These are phyloP conservation scores for Aspergillus versicolor DNA, from an alignment of 2,329 filamentous ascomycete genomes.

Conservation along the genomic window DNA sequence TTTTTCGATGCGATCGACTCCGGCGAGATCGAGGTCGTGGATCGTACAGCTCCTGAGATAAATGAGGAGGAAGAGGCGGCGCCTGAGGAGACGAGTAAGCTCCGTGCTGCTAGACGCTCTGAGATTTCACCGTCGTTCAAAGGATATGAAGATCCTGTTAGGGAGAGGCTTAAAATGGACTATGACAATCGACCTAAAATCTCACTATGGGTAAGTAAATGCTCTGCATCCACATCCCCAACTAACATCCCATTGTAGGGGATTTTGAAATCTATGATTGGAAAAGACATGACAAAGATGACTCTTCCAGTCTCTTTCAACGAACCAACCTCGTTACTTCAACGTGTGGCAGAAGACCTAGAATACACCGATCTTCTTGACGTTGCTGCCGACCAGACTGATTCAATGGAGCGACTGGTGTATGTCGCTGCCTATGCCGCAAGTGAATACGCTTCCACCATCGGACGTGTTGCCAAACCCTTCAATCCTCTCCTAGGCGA, in stretches of 20 bases:
- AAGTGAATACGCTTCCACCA: constrained; percentile 95
- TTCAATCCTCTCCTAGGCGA: constrained; percentile 97
- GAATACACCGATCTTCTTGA: constrained; percentile 94
- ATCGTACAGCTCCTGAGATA: constrained; percentile 57
- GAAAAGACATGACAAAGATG: constrained; percentile 99
- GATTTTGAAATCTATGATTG: constrained; percentile 98
- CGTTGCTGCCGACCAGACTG: constrained; percentile 76
- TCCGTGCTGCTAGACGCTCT: constrained; percentile 50
- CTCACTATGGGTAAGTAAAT: constrained; percentile 78
- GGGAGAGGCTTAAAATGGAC: constrained; percentile 80
- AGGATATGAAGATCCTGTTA: constrained; percentile 87
- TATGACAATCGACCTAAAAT: constrained; percentile 91
- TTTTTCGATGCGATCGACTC: constrained; percentile 98
- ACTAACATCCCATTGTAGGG: constrained; percentile 54
- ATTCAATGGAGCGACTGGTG: constrained; percentile 87
- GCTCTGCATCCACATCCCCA: background rate
- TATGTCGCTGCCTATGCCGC: constrained; percentile 96
- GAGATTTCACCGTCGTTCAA: constrained; percentile 77
- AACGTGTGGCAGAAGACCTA: constrained; percentile 96
- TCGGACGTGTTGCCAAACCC: constrained; percentile 93
- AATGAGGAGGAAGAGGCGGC: constrained; percentile 50
- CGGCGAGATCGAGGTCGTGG: constrained; percentile 72
- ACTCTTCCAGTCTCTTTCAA: constrained; percentile 98
- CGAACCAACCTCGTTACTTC: constrained; percentile 91
- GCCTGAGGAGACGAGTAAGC: constrained; percentile 37